These are phyloP conservation scores for Phialophora macrospora DNA, from an alignment of 2,329 filamentous ascomycete species.

Conservation along the genomic window DNA sequence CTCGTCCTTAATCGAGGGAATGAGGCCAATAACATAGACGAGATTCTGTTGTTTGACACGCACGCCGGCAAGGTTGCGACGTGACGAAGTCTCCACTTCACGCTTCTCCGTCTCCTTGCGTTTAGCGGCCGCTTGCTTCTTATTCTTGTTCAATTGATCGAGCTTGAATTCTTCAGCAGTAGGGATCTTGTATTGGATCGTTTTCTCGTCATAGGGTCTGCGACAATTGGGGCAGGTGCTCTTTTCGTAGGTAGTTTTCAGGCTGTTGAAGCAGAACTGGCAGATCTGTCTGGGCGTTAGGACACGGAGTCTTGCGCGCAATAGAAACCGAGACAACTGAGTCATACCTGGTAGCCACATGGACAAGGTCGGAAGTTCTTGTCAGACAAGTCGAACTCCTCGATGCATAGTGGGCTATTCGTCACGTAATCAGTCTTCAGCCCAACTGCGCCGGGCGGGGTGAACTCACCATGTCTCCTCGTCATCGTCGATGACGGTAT, in stretches of 20 bases:
- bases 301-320: not conserved
- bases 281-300: slow-evolving; percentile 70
- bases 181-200: slow-evolving; percentile 94
- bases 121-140: slow-evolving; percentile 81
- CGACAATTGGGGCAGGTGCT: slow-evolving; percentile 96
- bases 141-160: slow-evolving; percentile 40
- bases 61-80: slow-evolving; percentile 93
- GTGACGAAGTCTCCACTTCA: slow-evolving; percentile 91
- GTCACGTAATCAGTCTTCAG: slow-evolving; percentile 35
- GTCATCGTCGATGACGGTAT: slow-evolving; percentile 57
- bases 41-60: slow-evolving; percentile 98
- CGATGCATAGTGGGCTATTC: slow-evolving; percentile 89
- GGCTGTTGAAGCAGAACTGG: slow-evolving; percentile 99
- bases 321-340: not conserved
- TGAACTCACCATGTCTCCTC: slow-evolving; percentile 54
- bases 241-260: slow-evolving; percentile 92
- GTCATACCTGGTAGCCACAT: slow-evolving; percentile 90
- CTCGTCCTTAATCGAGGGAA: slow-evolving; percentile 88
- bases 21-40: slow-evolving; percentile 95
- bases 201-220: slow-evolving; percentile 93
- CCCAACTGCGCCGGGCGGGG: not conserved
- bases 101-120: slow-evolving; percentile 96
- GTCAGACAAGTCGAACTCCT: slow-evolving; percentile 97
- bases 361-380: slow-evolving; percentile 96
- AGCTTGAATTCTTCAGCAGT: slow-evolving; percentile 74